Evolutionary conservation across 108 stramenopile genomes (phyloP), one percentile per base, ranked within the genome.

Genomic region (Epithemia pelagica): DNA sequence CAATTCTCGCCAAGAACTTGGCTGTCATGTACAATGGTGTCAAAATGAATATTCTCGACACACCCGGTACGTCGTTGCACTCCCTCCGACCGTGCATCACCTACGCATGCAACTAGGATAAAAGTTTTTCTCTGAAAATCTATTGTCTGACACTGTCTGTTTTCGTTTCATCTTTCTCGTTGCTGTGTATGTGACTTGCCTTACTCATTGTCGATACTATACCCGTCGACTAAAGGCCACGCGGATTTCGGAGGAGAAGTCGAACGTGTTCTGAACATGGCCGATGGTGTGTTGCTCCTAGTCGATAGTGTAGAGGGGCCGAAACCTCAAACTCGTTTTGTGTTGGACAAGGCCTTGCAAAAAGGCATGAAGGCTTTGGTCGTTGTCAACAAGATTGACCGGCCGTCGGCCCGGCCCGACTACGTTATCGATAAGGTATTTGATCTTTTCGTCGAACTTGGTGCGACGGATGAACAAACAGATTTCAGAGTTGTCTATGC

Each of bases 241-340:
- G 95, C 96, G 0, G 99, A 99, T 69, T 99, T 99, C 65, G 95
- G 97, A n/a, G 98, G 98, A 30, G 99, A 99, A 76, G 98, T 98
- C 10, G 96, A 99, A 76, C 92, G 98, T 52, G 92, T 98, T 26
- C 72, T 97, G 58, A 95, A 94, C 81, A 98, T 98, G 98, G 92
- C 91, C 61, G 98, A 99, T 65, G 99, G 97, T 52, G 96, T 98
- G 5, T 70, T 99, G 37, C 82, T 99, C 52, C 86, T 99, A 2
- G 99, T 99, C 22, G 96, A 97, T 71, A 87, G 89, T 68, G 95
- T 97, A 33, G 98, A 98, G 64, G 99, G 98, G 26, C 98, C 98
- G 55, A 99, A 98, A 82, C 97, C 98, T 2, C 98, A 99, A 81
- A 98, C 97, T 27, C 79, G 97, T 8, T 98, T 97, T 69, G 98